A percentile compares a stretch with the other conserved stretches of the same genome.
phyloP scores from a whole-genome alignment of 805 yeast species.

The Wickerhamiella azymoides region DNA sequence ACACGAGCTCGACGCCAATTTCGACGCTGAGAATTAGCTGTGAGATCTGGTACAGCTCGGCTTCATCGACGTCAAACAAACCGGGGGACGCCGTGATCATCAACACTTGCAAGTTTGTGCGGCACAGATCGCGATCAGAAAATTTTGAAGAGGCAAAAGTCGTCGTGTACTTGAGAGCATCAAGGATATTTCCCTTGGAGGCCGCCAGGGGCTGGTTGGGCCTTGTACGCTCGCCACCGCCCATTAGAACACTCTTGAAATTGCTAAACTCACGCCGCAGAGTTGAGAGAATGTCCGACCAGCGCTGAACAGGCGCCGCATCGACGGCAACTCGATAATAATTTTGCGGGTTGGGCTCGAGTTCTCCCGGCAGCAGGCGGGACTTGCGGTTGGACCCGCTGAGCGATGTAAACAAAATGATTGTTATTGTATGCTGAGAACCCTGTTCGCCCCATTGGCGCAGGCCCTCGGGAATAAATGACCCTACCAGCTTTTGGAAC shows the following conservation, averaged over 20 bases:
- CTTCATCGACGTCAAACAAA: slow-evolving; percentile 78
- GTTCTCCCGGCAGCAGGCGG: slow-evolving; percentile 50
- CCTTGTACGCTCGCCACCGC: slow-evolving; percentile 22
- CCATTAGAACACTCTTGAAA: slow-evolving; percentile 56
- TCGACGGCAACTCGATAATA: slow-evolving; percentile 90
- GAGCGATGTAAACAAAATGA: slow-evolving; percentile 74
- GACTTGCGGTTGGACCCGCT: slow-evolving; percentile 29
- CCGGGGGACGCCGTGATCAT: slow-evolving; percentile 90
- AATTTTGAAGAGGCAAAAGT: slow-evolving; percentile 65
- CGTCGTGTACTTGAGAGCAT: slow-evolving; percentile 74
- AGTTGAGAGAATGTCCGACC: slow-evolving; percentile 87
- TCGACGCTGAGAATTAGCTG: slow-evolving; percentile 64
- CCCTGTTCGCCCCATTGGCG: slow-evolving; percentile 75
- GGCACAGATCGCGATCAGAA: slow-evolving; percentile 71
- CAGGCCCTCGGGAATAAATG: slow-evolving; percentile 81
- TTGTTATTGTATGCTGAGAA: slow-evolving; percentile 82
- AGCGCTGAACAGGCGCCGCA: slow-evolving; percentile 73
- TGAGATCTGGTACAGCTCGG: slow-evolving; percentile 59
- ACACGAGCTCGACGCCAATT: slow-evolving; percentile 74
- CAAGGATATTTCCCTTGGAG: slow-evolving; percentile 77
- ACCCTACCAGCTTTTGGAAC: slow-evolving; percentile 83
- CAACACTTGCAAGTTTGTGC: slow-evolving; percentile 81
- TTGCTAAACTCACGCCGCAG: slow-evolving; percentile 72
- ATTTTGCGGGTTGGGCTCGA: slow-evolving; percentile 54
- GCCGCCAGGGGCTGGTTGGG: slow-evolving; percentile 41